Evolutionary conservation across 73 alveolate genomes (phyloP), one percentile per base, ranked within the genome.

Genomic region (Tetrahymena elliotti): DNA sequence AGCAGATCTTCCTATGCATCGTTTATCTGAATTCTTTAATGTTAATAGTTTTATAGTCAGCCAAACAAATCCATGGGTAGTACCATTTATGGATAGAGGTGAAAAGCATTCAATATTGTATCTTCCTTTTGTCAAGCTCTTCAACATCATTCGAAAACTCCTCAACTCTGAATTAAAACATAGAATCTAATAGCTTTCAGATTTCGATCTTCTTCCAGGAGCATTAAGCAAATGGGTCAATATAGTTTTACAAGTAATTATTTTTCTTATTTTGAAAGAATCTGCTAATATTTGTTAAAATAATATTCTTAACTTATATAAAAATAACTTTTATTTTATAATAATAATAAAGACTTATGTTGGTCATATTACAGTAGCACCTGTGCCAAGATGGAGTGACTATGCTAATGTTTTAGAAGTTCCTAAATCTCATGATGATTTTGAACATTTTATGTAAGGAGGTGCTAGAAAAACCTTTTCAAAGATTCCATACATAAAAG

Each of bases 1-100:
- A 31, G 94, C 96, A 5, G 99, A 97, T 93, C 96, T 97, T n/a
- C 99, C 99, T 5, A 95, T 97, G 97, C 96, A 97, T 83, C 95
- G 98, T 94, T 94, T 97, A 83, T 68, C 88, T 68, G 99, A 96
- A 92, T 94, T 95, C 34, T 97, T 97, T 95, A 97, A 97, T 83
- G 98, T 97, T 24, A 97, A 97, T 93, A 92, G 97, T 15, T 96
- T 95, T 35, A 96, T 97, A 7, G 99, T 97, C n/a, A 95, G 98
- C 36, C 53, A 97, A 92, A 96, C 97, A 35, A 97, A 97, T 83
- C 99, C 98, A 16, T 96, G 96, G 94, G 98, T 97, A 2, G 96
- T 96, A 13, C 99, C 98, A 3, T 68, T 68, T 10, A 68, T 68
- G 88, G 88, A 68, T 24, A 68, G 88, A 68, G 88, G 22, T 18